Evolutionary conservation across 768 basidiomycete species (phyloP).

Genomic region (Suillus weaverae): DNA sequence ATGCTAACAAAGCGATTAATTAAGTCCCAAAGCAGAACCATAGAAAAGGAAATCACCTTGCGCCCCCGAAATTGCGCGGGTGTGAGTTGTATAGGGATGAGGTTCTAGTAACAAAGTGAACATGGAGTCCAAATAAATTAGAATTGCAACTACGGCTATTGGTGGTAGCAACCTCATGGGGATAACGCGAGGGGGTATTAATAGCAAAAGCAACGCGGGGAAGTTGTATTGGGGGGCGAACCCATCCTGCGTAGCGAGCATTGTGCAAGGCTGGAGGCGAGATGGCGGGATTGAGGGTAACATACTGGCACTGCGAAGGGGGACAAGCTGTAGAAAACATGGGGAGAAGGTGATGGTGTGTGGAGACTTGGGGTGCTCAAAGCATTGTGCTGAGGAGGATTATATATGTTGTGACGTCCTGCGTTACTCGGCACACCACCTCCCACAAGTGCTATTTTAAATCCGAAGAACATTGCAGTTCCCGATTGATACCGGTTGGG

Average conservation of each 20-base stretch:
- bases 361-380: background rate
- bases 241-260: slow-evolving; percentile 6
- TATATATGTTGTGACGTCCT: background rate
- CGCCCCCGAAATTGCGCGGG: no score
- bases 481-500: no score
- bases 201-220: background rate
- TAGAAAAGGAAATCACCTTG: background rate
- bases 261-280: background rate
- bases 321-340: background rate
- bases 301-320: background rate
- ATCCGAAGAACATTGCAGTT: no score
- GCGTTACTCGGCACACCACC: background rate
- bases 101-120: background rate
- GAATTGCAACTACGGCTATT: background rate
- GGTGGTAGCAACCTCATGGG: background rate
- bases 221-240: background rate
- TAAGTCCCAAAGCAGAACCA: no score
- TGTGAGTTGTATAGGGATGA: background rate
- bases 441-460: no score
- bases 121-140: background rate
- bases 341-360: background rate
- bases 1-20: background rate
- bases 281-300: background rate
- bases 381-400: background rate
- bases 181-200: background rate